Evolutionary conservation across 495 filamentous ascomycete species (phyloP).

Genomic region (Wilcoxina mikolae): DNA sequence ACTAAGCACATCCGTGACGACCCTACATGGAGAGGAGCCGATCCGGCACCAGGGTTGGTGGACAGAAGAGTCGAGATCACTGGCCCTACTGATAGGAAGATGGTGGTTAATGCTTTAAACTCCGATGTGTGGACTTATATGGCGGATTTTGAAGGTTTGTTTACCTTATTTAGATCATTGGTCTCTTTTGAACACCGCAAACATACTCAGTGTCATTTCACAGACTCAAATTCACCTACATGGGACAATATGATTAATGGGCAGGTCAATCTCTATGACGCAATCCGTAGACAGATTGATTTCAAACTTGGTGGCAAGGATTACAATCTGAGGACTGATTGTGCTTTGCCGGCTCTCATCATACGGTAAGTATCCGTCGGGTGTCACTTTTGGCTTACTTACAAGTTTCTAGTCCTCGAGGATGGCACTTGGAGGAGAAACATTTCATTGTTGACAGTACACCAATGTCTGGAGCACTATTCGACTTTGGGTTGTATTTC

Average conservation of each 20-base stretch:
- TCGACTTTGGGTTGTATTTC: slow-evolving; percentile 98
- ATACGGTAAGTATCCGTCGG: slow-evolving; percentile 38
- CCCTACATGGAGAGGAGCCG: slow-evolving; percentile 83
- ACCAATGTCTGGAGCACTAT: slow-evolving; percentile 81
- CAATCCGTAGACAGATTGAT: slow-evolving; percentile 84
- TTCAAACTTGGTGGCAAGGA: slow-evolving; percentile 92
- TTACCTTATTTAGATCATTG: not conserved
- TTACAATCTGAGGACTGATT: slow-evolving; percentile 90
- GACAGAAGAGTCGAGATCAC: slow-evolving; percentile 98
- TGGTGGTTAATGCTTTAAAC: slow-evolving; percentile 98
- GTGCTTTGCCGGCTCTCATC: slow-evolving; percentile 64
- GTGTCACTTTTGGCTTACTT: not conserved
- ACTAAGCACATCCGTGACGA: slow-evolving; percentile 92
- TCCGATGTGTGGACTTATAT: slow-evolving; percentile 98
- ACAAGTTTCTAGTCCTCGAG: slow-evolving; percentile 41
- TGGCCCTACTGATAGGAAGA: slow-evolving; percentile 93
- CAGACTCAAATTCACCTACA: slow-evolving; percentile 91
- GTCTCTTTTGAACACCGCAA: not conserved
- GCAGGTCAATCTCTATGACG: slow-evolving; percentile 96
- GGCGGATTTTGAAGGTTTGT: slow-evolving; percentile 90
- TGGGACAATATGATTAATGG: slow-evolving; percentile 99
- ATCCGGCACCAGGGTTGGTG: slow-evolving; percentile 82
- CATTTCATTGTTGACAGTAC: slow-evolving; percentile 94
- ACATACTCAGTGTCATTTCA: not conserved
- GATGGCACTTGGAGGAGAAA: slow-evolving; percentile 96